These are phyloP conservation scores for Taphrina pruni DNA, from an alignment of 1,139 yeast genomes.

Conservation along the genomic window DNA sequence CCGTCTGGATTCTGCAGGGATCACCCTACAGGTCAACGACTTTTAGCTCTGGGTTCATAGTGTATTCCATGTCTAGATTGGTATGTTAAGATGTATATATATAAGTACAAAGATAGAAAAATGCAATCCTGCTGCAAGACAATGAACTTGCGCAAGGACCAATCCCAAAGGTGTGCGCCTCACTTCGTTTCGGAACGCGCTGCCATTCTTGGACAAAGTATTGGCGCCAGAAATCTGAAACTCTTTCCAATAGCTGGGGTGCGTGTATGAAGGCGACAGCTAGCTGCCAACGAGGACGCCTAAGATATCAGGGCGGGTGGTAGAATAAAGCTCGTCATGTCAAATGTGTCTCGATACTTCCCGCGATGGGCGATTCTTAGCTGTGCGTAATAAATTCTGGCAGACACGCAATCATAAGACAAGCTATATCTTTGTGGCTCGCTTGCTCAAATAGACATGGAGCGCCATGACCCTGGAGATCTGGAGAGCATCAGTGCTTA, in stretches of 20 bases:
- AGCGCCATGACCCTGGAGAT: conserved; percentile 20
- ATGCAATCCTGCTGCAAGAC: no score
- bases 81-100: background rate
- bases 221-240: conserved; percentile 1
- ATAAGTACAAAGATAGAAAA: no score
- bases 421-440: conserved; percentile 3
- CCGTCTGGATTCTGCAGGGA: conserved; percentile 12
- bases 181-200: background rate
- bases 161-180: background rate
- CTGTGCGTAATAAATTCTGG: background rate
- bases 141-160: no score
- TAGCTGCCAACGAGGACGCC: background rate
- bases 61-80: background rate
- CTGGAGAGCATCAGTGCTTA: conserved; percentile 63
- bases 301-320: background rate
- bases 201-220: conserved; percentile 14
- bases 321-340: background rate
- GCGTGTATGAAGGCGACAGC: background rate
- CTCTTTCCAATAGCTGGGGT: conserved; percentile 4
- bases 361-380: background rate
- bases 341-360: background rate
- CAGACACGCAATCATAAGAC: background rate
- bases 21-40: conserved; percentile 14
- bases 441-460: background rate
- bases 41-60: background rate